Percentiles rank a stretch among this genome's conserved stretches.
These are phyloP conservation scores for Agroathelia rolfsii DNA, from an alignment of 1,284 basidiomycete species.

Conservation along the genomic window DNA sequence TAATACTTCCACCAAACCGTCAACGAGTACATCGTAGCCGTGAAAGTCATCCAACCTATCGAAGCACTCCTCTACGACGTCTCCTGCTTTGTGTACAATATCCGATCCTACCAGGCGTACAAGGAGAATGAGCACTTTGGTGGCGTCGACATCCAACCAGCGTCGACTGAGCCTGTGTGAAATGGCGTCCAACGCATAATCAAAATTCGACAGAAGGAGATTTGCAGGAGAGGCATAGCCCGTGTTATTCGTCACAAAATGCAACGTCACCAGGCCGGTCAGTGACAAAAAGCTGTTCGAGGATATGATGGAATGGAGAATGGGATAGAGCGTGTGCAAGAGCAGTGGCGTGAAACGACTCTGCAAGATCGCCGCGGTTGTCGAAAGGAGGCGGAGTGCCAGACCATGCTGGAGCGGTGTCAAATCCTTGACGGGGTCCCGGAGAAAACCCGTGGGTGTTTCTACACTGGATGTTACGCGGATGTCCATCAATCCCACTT, in stretches of 20 bases:
- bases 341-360: constrained; percentile 63
- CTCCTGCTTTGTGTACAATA: constrained; percentile 78
- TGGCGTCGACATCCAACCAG: constrained; percentile 71
- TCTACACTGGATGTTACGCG: constrained; percentile 26
- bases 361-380: constrained; percentile 59
- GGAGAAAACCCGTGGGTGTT: no score
- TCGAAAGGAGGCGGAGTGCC: constrained; percentile 62
- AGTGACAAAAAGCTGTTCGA: constrained; percentile 53
- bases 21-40: constrained; percentile 78
- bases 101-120: constrained; percentile 77
- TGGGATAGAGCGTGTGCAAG: constrained; percentile 71
- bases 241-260: constrained; percentile 55
- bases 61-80: constrained; percentile 92
- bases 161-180: constrained; percentile 69
- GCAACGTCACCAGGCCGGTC: constrained; percentile 62
- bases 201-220: constrained; percentile 84
- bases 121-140: constrained; percentile 73
- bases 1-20: constrained; percentile 82
- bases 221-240: constrained; percentile 81
- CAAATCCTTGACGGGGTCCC: no score
- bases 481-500: constrained; percentile 31
- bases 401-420: constrained; percentile 50
- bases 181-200: constrained; percentile 85
- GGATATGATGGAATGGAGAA: constrained; percentile 77
- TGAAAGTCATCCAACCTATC: constrained; percentile 90